phyloP scores from a whole-genome alignment of 768 basidiomycete species.

The Pulveroboletus sp. region DNA sequence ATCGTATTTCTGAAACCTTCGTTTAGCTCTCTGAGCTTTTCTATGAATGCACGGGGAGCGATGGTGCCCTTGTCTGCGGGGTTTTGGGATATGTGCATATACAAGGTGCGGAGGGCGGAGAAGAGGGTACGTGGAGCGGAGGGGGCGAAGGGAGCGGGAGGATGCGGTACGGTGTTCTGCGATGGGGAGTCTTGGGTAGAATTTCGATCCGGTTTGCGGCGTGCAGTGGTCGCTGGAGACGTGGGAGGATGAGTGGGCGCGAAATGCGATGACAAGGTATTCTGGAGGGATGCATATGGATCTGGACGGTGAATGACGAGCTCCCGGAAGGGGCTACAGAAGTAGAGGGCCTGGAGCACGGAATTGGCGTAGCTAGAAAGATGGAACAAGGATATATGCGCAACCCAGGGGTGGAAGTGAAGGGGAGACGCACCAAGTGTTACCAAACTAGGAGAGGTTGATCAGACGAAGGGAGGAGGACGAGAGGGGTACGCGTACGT shows the following conservation, averaged over 20 bases:
- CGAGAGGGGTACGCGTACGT: slow-evolving; percentile 52
- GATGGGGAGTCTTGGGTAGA: slow-evolving; percentile 33
- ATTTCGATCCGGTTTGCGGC: slow-evolving; percentile 58
- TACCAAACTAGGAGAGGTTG: slow-evolving; percentile 69
- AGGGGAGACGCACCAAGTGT: slow-evolving; percentile 70
- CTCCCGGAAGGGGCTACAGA: slow-evolving; percentile 89
- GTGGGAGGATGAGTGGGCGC: slow-evolving; percentile 19
- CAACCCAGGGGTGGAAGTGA: slow-evolving; percentile 2
- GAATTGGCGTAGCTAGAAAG: slow-evolving; percentile 87
- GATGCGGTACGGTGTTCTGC: slow-evolving; percentile 23
- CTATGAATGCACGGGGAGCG: slow-evolving; percentile 86
- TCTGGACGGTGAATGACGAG: slow-evolving; percentile 73
- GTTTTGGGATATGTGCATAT: slow-evolving; percentile 74
- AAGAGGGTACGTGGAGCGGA: slow-evolving; percentile 72
- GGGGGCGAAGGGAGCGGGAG: slow-evolving; percentile 45
- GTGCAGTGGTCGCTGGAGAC: slow-evolving; percentile 32
- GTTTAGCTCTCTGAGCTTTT: slow-evolving; percentile 90
- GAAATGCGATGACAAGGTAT: slow-evolving; percentile 26
- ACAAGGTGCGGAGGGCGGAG: slow-evolving; percentile 91
- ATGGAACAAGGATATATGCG: slow-evolving; percentile 17
- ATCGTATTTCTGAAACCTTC: slow-evolving; percentile 84
- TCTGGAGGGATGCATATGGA: slow-evolving; percentile 38
- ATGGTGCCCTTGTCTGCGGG: slow-evolving; percentile 79
- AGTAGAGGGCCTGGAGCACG: slow-evolving; percentile 96
- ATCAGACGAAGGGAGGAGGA: slow-evolving; percentile 7